Base-by-base conservation (phyloP, 2,329 filamentous ascomycete genomes). In the Lasiodiplodia sp. region DNA sequence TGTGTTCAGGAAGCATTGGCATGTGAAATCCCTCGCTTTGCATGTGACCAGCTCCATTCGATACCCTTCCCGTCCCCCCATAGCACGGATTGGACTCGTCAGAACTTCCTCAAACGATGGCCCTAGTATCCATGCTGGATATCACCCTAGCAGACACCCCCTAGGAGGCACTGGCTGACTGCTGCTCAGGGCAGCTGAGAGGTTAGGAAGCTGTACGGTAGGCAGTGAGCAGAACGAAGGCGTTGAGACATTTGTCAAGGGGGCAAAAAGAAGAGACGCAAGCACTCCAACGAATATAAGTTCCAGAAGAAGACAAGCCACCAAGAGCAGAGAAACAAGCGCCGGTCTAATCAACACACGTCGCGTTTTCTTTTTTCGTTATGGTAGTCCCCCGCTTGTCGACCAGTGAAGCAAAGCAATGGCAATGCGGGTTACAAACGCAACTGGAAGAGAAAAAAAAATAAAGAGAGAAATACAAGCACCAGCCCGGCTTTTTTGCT, bases 341-440 rank as follows among this genome's bases (percentile, higher is more conserved):
- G 51, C 51, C 23, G 51, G 10, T 53, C 51, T 53, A 53, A 16
- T 25, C 44, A 21, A 47, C 44, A 53, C 51, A 53, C 23, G 25
- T 28, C 51, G 51, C 51, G 51, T 53, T 53, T 25, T 53, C 25
- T 14, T 53, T 53, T 28, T 53, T 53, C 51, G 51, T 23, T 28
- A 53, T 5, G 25, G 11, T 14, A 14, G 23, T 47, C 18, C 44
- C 18, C 18, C 8, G 18, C 44, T 10, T n/a, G 18, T 53, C 21
- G 51, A 28, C 1, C 23, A 16, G 21, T 12, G 21, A n/a, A 12
- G 14, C 16, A 14, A 28, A 52, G 51, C 11, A 28, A 14, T 53
- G 51, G 21, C 51, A 21, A 28, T 14, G 11, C 12, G 25, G 25
- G 51, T 21, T 47, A 18, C n/a, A n/a, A 47, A 47, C 10, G 44